Evolutionary conservation across 2,329 filamentous ascomycete genomes (phyloP), one percentile per base, ranked within the genome.

Genomic region (Ophiostoma ips): DNA sequence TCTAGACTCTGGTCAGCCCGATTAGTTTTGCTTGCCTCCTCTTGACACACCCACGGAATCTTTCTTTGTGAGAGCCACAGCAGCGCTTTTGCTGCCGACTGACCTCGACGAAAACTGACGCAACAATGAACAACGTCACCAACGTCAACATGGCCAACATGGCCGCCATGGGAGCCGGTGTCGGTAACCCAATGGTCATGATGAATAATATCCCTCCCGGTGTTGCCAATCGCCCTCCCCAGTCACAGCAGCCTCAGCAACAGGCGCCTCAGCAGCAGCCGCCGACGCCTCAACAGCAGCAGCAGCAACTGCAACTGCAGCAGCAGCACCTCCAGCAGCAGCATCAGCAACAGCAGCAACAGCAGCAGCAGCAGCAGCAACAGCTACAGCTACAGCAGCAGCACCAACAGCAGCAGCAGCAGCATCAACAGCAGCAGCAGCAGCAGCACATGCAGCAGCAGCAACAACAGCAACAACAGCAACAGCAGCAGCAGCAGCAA

Each of bases 111-210:
- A 28, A n/a, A n/a, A n/a, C 21, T 9, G 7, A 30, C 24, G 8
- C 8, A 10, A 33, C 28, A 3, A 45, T 45, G 43, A 45, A 16
- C 37, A 61, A 62, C 59, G 78, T 79, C 75, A 81, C 77, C 71
- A 81, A 77, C 69, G 69, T 74, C 59, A 72, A 76, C 61, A 84
- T 87, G 80, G 75, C 73, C 61, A 75, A 71, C 62, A 85, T 87
- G 77, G 77, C 73, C 62, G 71, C 75, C 63, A 79, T 83, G 76
- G 81, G 79, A 53, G 79, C 76, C 44, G 77, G 79, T 49, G 79
- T 83, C 53, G 81, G 80, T 57, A 71, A 70, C 50, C 72, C 74
- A 33, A 76, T 80, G 61, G 74, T 75, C 61, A 81, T 83, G 74
- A 83, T 83, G 79, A 79, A 77, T 62, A 81, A 79, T 61, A 53